Evolutionary conservation across 2,329 filamentous ascomycete species (phyloP).

Genomic region (Arthrobotrys sinensis): DNA sequence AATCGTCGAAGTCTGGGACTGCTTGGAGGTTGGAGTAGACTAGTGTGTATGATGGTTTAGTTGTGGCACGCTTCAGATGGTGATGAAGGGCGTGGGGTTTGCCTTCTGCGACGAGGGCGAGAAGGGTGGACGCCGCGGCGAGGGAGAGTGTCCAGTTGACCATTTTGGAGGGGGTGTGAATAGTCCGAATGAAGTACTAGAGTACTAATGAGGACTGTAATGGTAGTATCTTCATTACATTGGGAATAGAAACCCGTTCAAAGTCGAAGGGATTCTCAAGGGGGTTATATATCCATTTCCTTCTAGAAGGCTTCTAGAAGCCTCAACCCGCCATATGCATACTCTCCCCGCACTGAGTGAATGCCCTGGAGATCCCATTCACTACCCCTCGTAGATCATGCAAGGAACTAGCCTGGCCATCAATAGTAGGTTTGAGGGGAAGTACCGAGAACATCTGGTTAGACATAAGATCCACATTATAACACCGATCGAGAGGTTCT

Average conservation of each 20-base stretch:
- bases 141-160: slow-evolving; percentile 17
- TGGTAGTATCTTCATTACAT: neutral
- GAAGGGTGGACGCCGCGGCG: neutral
- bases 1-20: slow-evolving; percentile 44
- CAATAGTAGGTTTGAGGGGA: neutral
- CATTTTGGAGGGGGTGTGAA: slow-evolving; percentile 7
- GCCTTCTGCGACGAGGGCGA: slow-evolving; percentile 1
- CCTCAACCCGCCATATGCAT: neutral
- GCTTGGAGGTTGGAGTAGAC: slow-evolving; percentile 31
- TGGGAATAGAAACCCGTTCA: neutral
- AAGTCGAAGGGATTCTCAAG: neutral
- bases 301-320: slow-evolving; percentile 6
- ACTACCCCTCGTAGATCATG: slow-evolving; percentile 15
- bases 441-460: slow-evolving; percentile 2
- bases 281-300: slow-evolving; percentile 24
- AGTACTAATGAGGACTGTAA: neutral
- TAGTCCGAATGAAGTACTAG: neutral
- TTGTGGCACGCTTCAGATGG: slow-evolving; percentile 27
- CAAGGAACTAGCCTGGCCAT: slow-evolving; percentile 12
- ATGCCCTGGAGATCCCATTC: slow-evolving; percentile 30
- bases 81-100: slow-evolving; percentile 11
- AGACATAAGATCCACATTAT: neutral
- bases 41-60: slow-evolving; percentile 8
- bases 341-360: slow-evolving; percentile 1
- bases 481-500: neutral